A percentile compares a stretch with the other conserved stretches of the same genome.
Conservation (phyloP, 306 rosid genomes). For the Quercus alba region DNA sequence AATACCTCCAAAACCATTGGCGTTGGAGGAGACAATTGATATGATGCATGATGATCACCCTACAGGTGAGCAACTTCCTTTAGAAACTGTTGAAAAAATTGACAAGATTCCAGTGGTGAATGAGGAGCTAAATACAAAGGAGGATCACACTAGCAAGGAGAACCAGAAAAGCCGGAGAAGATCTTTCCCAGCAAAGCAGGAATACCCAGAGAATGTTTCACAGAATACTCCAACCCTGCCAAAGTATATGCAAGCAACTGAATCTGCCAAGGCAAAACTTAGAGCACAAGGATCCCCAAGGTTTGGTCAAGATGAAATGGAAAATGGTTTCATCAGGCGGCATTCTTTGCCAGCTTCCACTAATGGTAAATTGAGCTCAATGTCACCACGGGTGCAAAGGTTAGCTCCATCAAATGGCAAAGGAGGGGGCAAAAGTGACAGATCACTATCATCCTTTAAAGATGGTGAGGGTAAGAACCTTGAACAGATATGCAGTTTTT, state of each 20-base stretch:
- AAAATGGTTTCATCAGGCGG: conserved; percentile 38
- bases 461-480: conserved; percentile 44
- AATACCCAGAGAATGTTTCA: conserved; percentile 35
- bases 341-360: conserved; percentile 46
- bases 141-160: conserved; percentile 13
- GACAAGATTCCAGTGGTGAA: conserved; percentile 18
- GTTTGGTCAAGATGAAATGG: conserved; percentile 34
- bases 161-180: conserved; percentile 36
- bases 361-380: conserved; percentile 39
- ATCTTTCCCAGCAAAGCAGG: conserved; percentile 43
- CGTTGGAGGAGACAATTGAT: not conserved
- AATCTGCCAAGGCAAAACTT: conserved; percentile 64
- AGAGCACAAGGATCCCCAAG: conserved; percentile 44
- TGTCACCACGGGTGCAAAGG: conserved; percentile 39
- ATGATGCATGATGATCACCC: not conserved
- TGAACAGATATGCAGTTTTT: not conserved
- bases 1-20: conserved; percentile 18
- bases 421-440: conserved; percentile 37
- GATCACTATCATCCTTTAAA: conserved; percentile 40
- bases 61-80: not conserved
- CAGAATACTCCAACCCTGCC: conserved; percentile 45
- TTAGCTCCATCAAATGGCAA: conserved; percentile 23
- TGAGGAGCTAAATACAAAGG: conserved; percentile 30
- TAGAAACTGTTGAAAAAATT: conserved; percentile 21
- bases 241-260: conserved; percentile 65